Evolutionary conservation across 2,329 filamentous ascomycete species (phyloP).

Genomic region (Scleromitrula shiraiana): DNA sequence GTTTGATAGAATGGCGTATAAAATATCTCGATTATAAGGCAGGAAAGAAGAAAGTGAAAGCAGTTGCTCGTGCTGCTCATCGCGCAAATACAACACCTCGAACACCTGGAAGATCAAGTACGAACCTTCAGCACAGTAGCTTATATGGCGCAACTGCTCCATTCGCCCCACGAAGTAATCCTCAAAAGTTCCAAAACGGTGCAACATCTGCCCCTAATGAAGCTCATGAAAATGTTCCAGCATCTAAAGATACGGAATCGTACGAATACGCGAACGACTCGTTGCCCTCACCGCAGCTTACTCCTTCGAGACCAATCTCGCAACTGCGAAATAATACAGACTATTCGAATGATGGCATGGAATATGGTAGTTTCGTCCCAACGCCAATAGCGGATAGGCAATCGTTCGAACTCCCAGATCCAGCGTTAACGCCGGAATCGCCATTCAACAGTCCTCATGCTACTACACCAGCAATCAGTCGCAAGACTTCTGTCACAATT

Average conservation of each 20-base stretch:
- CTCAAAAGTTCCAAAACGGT: neutral
- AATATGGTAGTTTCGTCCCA: constrained; percentile 57
- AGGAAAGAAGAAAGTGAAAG: constrained; percentile 91
- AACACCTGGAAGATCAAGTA: constrained; percentile 11
- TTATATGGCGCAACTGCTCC: constrained; percentile 22
- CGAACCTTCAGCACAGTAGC: constrained; percentile 13
- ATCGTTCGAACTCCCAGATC: constrained; percentile 52
- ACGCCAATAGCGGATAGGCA: constrained; percentile 33
- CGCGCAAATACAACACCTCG: constrained; percentile 47
- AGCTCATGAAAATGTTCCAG: constrained; percentile 4
- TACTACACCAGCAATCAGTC: neutral
- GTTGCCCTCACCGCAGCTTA: neutral
- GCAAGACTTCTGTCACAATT: neutral
- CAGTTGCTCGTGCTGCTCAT: constrained; percentile 64
- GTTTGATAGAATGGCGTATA: constrained; percentile 68
- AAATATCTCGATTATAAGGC: constrained; percentile 96
- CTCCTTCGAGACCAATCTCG: neutral
- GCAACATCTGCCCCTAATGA: neutral
- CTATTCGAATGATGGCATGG: neutral
- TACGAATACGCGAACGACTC: neutral
- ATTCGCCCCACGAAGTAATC: constrained; percentile 7
- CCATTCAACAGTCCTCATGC: constrained; percentile 1
- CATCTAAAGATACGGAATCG: constrained; percentile 2
- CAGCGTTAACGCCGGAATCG: constrained; percentile 34
- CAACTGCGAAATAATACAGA: neutral